These are phyloP conservation scores for Botryotinia narcissicola DNA, from an alignment of 2,329 filamentous ascomycete species.

Conservation along the genomic window DNA sequence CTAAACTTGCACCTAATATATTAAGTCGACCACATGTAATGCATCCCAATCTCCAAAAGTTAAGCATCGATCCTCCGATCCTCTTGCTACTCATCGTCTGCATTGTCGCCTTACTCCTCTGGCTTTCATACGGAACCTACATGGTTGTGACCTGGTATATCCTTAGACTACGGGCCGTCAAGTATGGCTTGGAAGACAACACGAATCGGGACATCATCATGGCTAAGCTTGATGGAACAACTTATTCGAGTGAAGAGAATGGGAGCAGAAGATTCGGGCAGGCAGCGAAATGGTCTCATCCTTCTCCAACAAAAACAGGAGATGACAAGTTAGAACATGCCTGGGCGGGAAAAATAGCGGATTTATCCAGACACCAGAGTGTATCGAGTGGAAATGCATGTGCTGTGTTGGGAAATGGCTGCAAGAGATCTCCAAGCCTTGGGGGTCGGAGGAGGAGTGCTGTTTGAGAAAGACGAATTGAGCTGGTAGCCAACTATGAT, in stretches of 20 bases:
- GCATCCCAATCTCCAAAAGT: slow-evolving; percentile 7
- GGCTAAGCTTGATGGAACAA: not conserved
- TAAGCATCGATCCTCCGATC: slow-evolving; percentile 7
- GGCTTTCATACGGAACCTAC: slow-evolving; percentile 1
- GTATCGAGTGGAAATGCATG: not conserved
- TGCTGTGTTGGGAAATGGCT: not conserved
- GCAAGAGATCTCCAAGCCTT: not conserved
- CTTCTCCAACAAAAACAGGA: not conserved
- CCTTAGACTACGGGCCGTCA: not conserved
- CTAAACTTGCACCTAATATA: not conserved
- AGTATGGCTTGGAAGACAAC: not conserved
- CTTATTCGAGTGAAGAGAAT: not conserved
- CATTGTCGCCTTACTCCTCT: not conserved
- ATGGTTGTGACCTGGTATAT: not conserved
- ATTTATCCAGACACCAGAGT: slow-evolving; percentile 4
- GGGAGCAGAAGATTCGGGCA: not conserved
- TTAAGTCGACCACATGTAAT: slow-evolving; percentile 9
- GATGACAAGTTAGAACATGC: not conserved
- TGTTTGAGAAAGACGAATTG: not conserved
- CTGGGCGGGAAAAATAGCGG: not conserved
- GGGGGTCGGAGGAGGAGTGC: not conserved
- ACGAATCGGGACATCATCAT: not conserved
- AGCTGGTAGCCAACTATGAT: not conserved
- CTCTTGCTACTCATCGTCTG: not conserved
- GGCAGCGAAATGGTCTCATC: not conserved